A percentile compares a stretch with the other conserved stretches of the same genome.
phyloP scores from a whole-genome alignment of 179 eudicot genomes.

The Carnegiea gigantea region DNA sequence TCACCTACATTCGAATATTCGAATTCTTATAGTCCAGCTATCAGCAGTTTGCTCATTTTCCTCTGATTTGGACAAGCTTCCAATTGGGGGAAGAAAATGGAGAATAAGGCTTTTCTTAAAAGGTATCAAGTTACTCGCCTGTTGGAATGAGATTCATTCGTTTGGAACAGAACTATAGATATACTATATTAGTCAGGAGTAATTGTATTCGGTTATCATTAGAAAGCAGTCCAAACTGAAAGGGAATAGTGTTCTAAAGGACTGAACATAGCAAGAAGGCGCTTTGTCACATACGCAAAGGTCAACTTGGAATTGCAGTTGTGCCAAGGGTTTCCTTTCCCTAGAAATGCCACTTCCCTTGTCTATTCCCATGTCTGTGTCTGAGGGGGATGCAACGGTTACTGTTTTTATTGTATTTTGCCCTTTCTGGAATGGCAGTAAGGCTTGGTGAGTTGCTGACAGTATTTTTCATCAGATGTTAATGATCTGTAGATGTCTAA shows the following conservation, averaged over 20 bases:
- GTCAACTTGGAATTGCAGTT: neutral
- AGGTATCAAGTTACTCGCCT: neutral
- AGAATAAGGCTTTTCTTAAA: neutral
- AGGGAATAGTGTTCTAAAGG: neutral
- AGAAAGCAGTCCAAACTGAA: neutral
- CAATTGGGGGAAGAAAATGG: neutral
- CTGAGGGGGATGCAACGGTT: neutral
- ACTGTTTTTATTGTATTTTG: no score
- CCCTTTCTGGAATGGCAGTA: no score
- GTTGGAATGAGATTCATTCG: neutral
- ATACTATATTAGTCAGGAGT: neutral
- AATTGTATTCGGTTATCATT: neutral
- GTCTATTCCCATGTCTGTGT: neutral
- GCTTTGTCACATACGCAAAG: neutral
- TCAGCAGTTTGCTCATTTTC: neutral
- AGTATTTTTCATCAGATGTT: no score
- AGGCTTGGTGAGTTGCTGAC: no score
- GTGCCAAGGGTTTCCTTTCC: neutral
- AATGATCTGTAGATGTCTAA: no score
- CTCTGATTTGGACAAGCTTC: neutral
- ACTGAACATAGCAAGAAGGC: neutral
- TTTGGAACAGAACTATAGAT: neutral
- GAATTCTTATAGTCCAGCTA: neutral
- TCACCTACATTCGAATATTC: neutral
- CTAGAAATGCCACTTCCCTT: neutral